Evolutionary conservation across 805 yeast genomes (phyloP).

Genomic region (Wickerhamiella allomyrinae): DNA sequence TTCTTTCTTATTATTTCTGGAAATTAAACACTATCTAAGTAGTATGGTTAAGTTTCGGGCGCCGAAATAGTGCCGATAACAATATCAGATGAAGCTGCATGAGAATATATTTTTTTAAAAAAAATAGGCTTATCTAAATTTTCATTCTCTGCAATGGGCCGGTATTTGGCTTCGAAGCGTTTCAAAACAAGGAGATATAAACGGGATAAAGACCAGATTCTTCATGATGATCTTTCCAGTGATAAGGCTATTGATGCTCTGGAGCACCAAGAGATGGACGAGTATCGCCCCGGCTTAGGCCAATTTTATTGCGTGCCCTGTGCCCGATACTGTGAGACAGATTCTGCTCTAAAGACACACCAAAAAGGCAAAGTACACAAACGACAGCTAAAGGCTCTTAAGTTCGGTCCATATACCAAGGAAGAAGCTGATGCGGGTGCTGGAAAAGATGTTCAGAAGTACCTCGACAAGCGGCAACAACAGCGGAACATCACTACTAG

Average conservation of each 20-base stretch:
- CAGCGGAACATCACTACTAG: constrained; percentile 23
- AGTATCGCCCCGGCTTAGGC: constrained; percentile 84
- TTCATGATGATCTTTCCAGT: constrained; percentile 52
- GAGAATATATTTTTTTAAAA: too few relatives aligned
- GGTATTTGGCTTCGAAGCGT: constrained; percentile 61
- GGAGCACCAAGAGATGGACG: constrained; percentile 68
- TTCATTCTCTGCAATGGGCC: constrained; percentile 17
- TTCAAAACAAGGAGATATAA: constrained; percentile 54
- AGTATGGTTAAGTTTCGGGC: too few relatives aligned
- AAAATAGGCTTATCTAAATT: too few relatives aligned
- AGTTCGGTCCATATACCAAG: constrained; percentile 68
- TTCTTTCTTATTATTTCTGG: neutral
- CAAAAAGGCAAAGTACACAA: constrained; percentile 66
- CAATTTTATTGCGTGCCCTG: constrained; percentile 91
- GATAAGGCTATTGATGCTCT: constrained; percentile 48
- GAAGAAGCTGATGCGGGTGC: constrained; percentile 86
- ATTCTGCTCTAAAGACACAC: constrained; percentile 58
- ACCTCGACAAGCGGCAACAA: constrained; percentile 39
- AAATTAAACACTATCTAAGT: too few relatives aligned
- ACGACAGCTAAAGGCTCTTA: constrained; percentile 65
- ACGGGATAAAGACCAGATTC: constrained; percentile 62
- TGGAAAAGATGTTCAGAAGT: constrained; percentile 60
- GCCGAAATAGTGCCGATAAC: too few relatives aligned
- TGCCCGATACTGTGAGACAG: constrained; percentile 79
- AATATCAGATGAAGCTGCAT: too few relatives aligned